Evolutionary conservation across 768 basidiomycete species (phyloP), one percentile per base, ranked within the genome.

Genomic region (Termitomyces sp.): DNA sequence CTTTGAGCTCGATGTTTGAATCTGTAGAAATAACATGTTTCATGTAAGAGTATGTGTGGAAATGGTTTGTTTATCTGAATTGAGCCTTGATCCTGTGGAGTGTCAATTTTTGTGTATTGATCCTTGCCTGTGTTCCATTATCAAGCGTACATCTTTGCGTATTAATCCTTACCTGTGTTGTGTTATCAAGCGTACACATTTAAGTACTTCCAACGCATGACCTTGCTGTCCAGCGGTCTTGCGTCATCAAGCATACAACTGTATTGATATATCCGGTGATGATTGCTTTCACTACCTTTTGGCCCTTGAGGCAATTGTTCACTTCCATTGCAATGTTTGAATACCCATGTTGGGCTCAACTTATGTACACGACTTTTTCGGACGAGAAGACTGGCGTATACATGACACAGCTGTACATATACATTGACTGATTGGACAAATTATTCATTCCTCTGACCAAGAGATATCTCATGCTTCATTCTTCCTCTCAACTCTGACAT

Each of bases 1-100:
- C 68, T 94, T 93, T 70, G 89, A 92, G 71, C 67, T 62, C 14
- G 44, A 17, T 21, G 30, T 54, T 45, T 62, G 44, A 61, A 17
- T 23, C 2, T 34, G 41, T 55, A 54, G 56, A 42, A 45, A 8
- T 45, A 9, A 51, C 39, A 56, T 48, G 12, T 53, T 30, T 42
- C 14, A 14, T 55, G 37, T 41, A 37, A 17, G 16, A 17, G 28
- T 45, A 17, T 52, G 47, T 52, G 21, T 40, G 34, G 25, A 21
- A 27, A 23, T 47, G 27, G 37, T 42, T 12, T 40, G 37, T 19
- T 47, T 54, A 40, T 34, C 32, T 56, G 48, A 52, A 48, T 16
- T 35, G 14, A 19, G 40, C n/a, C 25, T 35, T 52, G 12, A 12
- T 34, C 1, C 19, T 19, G n/a, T n/a, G n/a, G n/a, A n/a, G n/a